These are phyloP conservation scores for Podila minutissima DNA, from an alignment of 192 early-diverging fungal species.

Conservation along the genomic window DNA sequence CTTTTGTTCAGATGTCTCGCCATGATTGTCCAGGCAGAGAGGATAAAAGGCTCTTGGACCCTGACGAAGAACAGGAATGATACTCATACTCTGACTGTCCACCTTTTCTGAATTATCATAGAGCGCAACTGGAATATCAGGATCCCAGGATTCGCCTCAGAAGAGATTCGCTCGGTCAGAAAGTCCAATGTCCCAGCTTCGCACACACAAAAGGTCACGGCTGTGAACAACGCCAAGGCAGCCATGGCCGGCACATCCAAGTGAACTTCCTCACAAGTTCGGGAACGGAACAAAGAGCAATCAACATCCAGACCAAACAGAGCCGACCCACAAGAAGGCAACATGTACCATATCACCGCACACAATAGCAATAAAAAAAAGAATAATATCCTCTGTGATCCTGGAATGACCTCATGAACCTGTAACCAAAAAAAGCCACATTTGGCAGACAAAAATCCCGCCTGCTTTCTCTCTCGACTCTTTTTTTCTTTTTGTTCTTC, in stretches of 20 bases:
- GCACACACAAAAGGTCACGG: slow-evolving; percentile 72
- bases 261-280: not conserved
- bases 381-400: no score
- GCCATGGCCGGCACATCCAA: slow-evolving; percentile 11
- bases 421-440: no score
- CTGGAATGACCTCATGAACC: no score
- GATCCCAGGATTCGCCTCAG: slow-evolving; percentile 88
- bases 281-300: no score
- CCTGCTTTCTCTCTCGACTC: not conserved
- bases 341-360: no score
- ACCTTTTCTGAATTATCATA: slow-evolving; percentile 6
- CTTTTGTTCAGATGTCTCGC: no score
- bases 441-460: no score
- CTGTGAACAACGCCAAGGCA: slow-evolving; percentile 63
- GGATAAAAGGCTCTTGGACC: no score
- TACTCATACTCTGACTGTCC: not conserved
- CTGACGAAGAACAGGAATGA: not conserved
- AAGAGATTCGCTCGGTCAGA: slow-evolving; percentile 79
- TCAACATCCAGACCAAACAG: no score
- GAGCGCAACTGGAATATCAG: slow-evolving; percentile 93
- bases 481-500: not conserved
- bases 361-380: no score
- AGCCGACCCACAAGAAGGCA: no score
- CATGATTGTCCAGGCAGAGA: no score
- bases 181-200: slow-evolving; percentile 70